phyloP scores from a whole-genome alignment of 1,139 yeast genomes.

The Pichia sp. region DNA sequence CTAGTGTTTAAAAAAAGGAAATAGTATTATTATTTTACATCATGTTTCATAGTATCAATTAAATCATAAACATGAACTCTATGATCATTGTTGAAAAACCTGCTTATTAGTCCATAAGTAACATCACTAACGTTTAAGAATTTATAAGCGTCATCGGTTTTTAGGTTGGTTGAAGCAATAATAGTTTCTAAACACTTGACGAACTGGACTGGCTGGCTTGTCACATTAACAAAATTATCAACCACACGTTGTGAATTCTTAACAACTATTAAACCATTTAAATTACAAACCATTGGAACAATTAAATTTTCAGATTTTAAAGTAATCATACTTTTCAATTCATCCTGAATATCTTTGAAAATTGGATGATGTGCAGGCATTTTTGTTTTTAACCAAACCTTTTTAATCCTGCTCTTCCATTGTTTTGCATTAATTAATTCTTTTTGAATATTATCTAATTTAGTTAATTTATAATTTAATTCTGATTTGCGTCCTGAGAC shows the following conservation, averaged over 20 bases:
- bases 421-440: slow-evolving; percentile 15
- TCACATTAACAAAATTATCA: slow-evolving; percentile 25
- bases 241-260: slow-evolving; percentile 19
- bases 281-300: slow-evolving; percentile 27
- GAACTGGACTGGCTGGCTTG: slow-evolving; percentile 29
- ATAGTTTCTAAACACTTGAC: slow-evolving; percentile 26
- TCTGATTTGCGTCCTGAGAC: slow-evolving; percentile 26
- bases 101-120: slow-evolving; percentile 25
- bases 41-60: background rate
- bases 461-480: slow-evolving; percentile 13
- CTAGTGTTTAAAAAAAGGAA: too few relatives aligned
- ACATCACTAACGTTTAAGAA: slow-evolving; percentile 28
- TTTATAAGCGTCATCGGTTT: slow-evolving; percentile 9
- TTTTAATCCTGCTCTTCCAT: slow-evolving; percentile 23
- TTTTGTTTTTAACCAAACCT: slow-evolving; percentile 24
- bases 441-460: slow-evolving; percentile 14
- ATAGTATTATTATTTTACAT: background rate
- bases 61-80: slow-evolving; percentile 13
- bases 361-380: slow-evolving; percentile 31
- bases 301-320: slow-evolving; percentile 10
- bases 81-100: slow-evolving; percentile 20
- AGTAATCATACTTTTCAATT: slow-evolving; percentile 16
- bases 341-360: slow-evolving; percentile 23
- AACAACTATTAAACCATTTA: slow-evolving; percentile 22
- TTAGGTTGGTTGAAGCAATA: background rate